Conservation (phyloP, 2,329 filamentous ascomycete species). For the Monosporascus sp. region DNA sequence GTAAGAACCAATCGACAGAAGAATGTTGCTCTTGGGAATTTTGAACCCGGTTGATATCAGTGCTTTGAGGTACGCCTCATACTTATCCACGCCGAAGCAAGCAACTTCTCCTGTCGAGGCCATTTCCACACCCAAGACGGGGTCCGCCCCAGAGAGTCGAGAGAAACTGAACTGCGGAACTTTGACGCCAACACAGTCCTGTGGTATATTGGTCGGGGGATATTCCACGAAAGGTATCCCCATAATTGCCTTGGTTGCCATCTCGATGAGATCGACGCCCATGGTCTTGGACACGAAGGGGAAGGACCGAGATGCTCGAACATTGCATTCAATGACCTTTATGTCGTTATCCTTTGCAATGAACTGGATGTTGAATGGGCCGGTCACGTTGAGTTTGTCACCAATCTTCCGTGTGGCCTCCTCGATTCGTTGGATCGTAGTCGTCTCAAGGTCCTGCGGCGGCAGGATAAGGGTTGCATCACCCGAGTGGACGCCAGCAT, state of each 20-base stretch:
- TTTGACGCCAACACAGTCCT: conserved; percentile 90
- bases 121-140: conserved; percentile 97
- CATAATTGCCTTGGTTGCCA: conserved; percentile 97
- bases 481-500: conserved; percentile 96
- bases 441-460: conserved; percentile 84
- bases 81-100: conserved; percentile 92
- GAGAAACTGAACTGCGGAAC: conserved; percentile 99
- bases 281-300: conserved; percentile 98
- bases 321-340: conserved; percentile 99
- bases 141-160: conserved; percentile 89
- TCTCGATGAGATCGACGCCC: conserved; percentile 94
- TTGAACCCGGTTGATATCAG: conserved; percentile 94
- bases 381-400: conserved; percentile 88
- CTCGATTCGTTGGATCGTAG: conserved; percentile 86
- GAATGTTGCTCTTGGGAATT: conserved; percentile 89
- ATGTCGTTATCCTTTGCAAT: conserved; percentile 99
- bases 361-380: conserved; percentile 98
- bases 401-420: conserved; percentile 95
- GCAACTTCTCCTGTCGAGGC: conserved; percentile 97
- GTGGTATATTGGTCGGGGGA: conserved; percentile 67
- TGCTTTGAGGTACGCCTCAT: conserved; percentile 96
- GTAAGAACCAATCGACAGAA: conserved; percentile 92
- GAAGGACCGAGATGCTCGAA: conserved; percentile 91
- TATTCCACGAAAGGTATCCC: conserved; percentile 77
- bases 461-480: conserved; percentile 94